These are phyloP conservation scores for Metschnikowia koreensis DNA, from an alignment of 805 yeast genomes.

Conservation along the genomic window DNA sequence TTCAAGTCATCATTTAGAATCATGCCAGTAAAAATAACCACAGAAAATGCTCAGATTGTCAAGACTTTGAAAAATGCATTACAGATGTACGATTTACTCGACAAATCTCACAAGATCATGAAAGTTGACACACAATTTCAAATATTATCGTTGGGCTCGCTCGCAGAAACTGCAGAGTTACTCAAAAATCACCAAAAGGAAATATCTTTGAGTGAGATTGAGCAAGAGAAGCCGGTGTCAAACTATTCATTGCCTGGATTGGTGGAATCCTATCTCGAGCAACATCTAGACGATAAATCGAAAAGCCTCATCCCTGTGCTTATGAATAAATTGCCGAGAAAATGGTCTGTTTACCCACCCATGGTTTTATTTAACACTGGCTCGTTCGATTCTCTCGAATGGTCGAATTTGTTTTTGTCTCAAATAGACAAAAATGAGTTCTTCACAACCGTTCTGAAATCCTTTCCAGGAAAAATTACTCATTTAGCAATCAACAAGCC, in stretches of 20 bases:
- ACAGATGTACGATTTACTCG: conserved; percentile 5
- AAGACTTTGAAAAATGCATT: conserved; percentile 12
- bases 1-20: neutral
- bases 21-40: conserved; percentile 9
- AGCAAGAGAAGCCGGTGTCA: neutral
- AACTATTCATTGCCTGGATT: neutral
- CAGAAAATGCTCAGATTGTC: conserved; percentile 9
- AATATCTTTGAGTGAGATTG: neutral
- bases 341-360: conserved; percentile 67
- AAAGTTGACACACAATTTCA: neutral
- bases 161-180: neutral
- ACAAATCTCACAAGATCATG: conserved; percentile 10
- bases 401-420: conserved; percentile 23
- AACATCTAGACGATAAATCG: neutral
- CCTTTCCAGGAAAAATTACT: conserved; percentile 28
- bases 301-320: neutral
- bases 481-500: conserved; percentile 76
- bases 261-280: neutral
- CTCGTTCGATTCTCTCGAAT: conserved; percentile 41
- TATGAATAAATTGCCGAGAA: conserved; percentile 39
- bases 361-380: conserved; percentile 55
- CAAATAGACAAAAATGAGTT: conserved; percentile 12
- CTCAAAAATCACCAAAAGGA: neutral
- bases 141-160: conserved; percentile 3
- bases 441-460: conserved; percentile 14